Base-by-base conservation (phyloP, 768 basidiomycete species). In the Dictyophora rubrovolvata region DNA sequence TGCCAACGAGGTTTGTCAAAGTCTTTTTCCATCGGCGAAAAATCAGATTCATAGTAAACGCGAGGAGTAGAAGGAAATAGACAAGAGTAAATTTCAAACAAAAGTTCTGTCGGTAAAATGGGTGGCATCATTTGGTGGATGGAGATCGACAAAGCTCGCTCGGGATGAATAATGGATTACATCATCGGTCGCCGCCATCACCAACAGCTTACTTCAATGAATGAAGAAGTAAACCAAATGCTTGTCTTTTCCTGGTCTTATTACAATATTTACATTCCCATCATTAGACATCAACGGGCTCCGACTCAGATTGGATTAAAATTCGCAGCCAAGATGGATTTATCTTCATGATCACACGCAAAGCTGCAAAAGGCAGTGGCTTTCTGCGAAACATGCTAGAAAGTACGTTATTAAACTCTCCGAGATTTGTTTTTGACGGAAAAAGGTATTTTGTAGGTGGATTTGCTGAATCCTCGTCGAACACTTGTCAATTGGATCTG, bases 341-440 rank as follows among this genome's bases (percentile, higher is more conserved):
- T 69, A 80, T 85, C 1, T 95, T 86, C 69, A 78, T 95, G 58
- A 78, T 94, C 53, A 79, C 78, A 54, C 79, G 88, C 37, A 87
- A 81, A 61, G 79, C 92, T 16, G 90, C 89, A 14, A 75, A 82
- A 55, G 77, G 79, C 12, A 93, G 92, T 64, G 90, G 86, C 10
- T 93, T 87, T 0, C 82, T 96, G 71, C 81, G 80, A 65, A 85
- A 81, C 67, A 91, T 87, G 82, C 72, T 95, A 62, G 87, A 85
- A 67, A 77, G 79, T 35, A 80, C 82, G 56, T 28, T 28, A n/a
- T 23, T 48, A 17, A 54, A 59, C 51, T 20, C 17, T 46, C 37
- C 20, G 46, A 61, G 42, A 42, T 61, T 54, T 52, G 58, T 53
- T 53, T 51, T 34, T 51, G 36, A 62, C 63, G 34, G 56, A 51